Percentiles rank a stretch among this genome's conserved stretches.
phyloP scores from a whole-genome alignment of 1,284 basidiomycete genomes.

The Porogramme epimiltina region DNA sequence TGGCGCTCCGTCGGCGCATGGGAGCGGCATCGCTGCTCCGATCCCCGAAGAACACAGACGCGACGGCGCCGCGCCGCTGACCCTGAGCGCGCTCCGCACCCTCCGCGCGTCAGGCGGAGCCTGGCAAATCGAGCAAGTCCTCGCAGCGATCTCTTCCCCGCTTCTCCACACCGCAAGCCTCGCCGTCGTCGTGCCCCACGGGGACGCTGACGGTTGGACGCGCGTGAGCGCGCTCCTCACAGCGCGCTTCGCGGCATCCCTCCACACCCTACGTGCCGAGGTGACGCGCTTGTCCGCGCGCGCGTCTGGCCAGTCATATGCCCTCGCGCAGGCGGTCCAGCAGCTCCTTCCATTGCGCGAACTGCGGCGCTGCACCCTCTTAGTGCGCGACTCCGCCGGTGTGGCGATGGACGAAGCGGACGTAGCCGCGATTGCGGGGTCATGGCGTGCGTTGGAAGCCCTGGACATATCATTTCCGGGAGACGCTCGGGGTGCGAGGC shows the following conservation, averaged over 20 bases:
- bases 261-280: conserved; percentile 5
- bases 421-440: conserved; percentile 11
- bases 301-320: background rate
- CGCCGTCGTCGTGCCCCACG: conserved; percentile 3
- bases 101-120: conserved; percentile 12
- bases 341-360: conserved; percentile 8
- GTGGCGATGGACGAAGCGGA: conserved; percentile 11
- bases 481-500: conserved; percentile 1
- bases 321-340: conserved; percentile 6
- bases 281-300: conserved; percentile 2
- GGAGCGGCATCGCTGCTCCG: background rate
- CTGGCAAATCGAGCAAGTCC: conserved; percentile 10
- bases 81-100: conserved; percentile 6
- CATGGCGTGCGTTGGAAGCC: conserved; percentile 7
- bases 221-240: conserved; percentile 5
- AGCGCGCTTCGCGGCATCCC: conserved; percentile 10
- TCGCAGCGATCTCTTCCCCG: conserved; percentile 4
- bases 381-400: conserved; percentile 8
- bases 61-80: too few relatives aligned
- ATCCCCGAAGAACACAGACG: background rate
- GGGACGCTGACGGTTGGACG: conserved; percentile 12
- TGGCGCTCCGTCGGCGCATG: background rate
- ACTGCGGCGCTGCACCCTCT: conserved; percentile 5
- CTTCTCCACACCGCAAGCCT: conserved; percentile 6
- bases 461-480: conserved; percentile 5